A percentile compares a stretch with the other conserved stretches of the same genome.
These are phyloP conservation scores for Pichia heedii DNA, from an alignment of 805 yeast genomes.

Conservation along the genomic window DNA sequence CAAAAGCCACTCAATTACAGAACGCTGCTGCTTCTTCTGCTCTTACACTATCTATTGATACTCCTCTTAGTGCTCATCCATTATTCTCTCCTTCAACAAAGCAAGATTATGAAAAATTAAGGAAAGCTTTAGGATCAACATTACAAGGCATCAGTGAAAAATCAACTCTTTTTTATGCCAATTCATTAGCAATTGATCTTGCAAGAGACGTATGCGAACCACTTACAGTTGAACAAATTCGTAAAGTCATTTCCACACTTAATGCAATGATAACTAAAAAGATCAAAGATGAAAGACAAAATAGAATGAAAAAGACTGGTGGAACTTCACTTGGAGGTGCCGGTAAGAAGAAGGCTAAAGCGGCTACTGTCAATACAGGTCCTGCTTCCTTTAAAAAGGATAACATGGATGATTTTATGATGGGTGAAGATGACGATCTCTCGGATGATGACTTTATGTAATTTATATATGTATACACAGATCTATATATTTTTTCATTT, in stretches of 20 bases:
- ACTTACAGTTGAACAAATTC: constrained; percentile 66
- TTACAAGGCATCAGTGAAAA: constrained; percentile 52
- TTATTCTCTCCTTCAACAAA: constrained; percentile 75
- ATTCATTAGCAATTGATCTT: constrained; percentile 73
- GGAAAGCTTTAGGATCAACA: constrained; percentile 60
- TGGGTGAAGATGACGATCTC: constrained; percentile 50
- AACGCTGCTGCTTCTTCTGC: constrained; percentile 7
- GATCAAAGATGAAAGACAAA: constrained; percentile 82
- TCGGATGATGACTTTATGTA: constrained; percentile 82
- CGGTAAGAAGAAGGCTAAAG: constrained; percentile 87
- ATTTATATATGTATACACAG: no score
- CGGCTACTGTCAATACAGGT: constrained; percentile 57
- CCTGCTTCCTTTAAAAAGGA: constrained; percentile 52
- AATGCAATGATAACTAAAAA: constrained; percentile 76
- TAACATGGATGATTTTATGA: constrained; percentile 42
- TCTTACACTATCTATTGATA: constrained; percentile 40
- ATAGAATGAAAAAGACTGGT: constrained; percentile 70
- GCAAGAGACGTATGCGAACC: constrained; percentile 81
- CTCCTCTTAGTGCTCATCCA: constrained; percentile 70
- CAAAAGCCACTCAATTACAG: constrained; percentile 23
- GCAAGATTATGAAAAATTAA: constrained; percentile 67
- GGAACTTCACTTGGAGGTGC: constrained; percentile 90
- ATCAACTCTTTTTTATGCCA: constrained; percentile 59
- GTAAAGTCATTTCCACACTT: constrained; percentile 80
- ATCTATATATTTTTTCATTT: no score